These are phyloP conservation scores for Saraca asoca DNA, from an alignment of 331 rosid species.

Conservation along the genomic window DNA sequence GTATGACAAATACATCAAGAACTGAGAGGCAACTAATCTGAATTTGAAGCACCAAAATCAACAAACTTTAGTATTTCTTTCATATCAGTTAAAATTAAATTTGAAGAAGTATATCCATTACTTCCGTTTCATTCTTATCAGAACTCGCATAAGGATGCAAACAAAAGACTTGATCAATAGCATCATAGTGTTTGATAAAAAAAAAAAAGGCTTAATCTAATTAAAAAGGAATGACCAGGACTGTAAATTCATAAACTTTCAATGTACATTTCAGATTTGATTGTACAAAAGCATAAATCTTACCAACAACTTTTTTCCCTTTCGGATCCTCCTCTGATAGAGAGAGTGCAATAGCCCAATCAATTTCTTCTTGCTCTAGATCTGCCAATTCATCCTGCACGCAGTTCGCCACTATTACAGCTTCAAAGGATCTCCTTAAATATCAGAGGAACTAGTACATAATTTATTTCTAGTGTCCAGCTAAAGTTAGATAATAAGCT, in stretches of 20 bases:
- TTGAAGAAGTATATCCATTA: constrained; percentile 12
- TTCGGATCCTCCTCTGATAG: constrained; percentile 63
- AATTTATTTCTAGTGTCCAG: constrained; percentile 5
- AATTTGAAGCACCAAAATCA: constrained; percentile 20
- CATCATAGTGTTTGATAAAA: constrained; percentile 7
- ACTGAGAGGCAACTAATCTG: constrained; percentile 14
- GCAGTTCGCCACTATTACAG: constrained; percentile 38
- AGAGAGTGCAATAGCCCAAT: constrained; percentile 68
- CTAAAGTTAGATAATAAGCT: constrained; percentile 30
- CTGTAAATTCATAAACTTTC: constrained; percentile 1
- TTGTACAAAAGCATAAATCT: constrained; percentile 37
- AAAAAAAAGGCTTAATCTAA: background rate
- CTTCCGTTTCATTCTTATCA: constrained; percentile 10
- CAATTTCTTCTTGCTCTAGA: constrained; percentile 57
- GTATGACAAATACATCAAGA: constrained; percentile 4
- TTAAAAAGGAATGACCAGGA: constrained; percentile 22
- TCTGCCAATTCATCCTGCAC: constrained; percentile 67
- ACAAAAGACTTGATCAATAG: constrained; percentile 20
- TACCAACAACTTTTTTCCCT: constrained; percentile 62
- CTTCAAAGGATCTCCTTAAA: constrained; percentile 32
- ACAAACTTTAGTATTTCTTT: constrained; percentile 17
- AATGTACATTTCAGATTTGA: constrained; percentile 13
- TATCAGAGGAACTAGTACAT: constrained; percentile 31
- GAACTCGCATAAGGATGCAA: constrained; percentile 7
- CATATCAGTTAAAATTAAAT: constrained; percentile 7